Evolutionary conservation across 2,329 filamentous ascomycete species (phyloP).

Genomic region (Plenodomus biglobosus): DNA sequence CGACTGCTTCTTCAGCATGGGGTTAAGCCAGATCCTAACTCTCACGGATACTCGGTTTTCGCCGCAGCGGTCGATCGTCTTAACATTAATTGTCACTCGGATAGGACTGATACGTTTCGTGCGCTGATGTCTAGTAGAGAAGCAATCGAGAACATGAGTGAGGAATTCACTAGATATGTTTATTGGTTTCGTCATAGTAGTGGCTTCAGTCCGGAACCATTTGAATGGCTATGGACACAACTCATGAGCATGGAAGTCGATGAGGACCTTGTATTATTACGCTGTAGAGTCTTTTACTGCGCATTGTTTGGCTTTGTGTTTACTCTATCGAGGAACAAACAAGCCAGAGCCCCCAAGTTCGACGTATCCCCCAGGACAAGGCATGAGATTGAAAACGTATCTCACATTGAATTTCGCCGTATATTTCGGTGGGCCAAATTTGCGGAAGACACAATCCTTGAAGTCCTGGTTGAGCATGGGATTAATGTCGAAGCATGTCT

Average conservation of each 20-base stretch:
- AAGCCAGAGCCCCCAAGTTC: background rate
- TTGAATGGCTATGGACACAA: background rate
- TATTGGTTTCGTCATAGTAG: background rate
- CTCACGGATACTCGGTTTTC: background rate
- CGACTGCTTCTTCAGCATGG: background rate
- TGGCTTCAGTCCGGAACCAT: background rate
- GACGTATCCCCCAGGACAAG: background rate
- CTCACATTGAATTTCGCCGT: no score
- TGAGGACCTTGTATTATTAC: background rate
- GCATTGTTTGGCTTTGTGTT: background rate
- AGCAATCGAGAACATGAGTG: background rate
- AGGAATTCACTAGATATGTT: background rate
- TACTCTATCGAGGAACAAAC: background rate
- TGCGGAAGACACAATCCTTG: background rate
- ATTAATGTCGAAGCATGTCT: constrained; percentile 4
- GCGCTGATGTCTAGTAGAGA: background rate
- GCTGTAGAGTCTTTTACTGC: background rate
- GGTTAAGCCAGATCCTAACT: background rate
- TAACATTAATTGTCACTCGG: no score
- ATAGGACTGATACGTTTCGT: background rate
- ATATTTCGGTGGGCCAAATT: background rate
- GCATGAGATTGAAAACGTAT: background rate
- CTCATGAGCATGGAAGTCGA: background rate
- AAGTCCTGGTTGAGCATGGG: background rate
- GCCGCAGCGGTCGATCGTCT: background rate